A percentile compares a stretch with the other conserved stretches of the same genome.
These are phyloP conservation scores for Colletotrichum melonis DNA, from an alignment of 2,329 filamentous ascomycete species.

Conservation along the genomic window DNA sequence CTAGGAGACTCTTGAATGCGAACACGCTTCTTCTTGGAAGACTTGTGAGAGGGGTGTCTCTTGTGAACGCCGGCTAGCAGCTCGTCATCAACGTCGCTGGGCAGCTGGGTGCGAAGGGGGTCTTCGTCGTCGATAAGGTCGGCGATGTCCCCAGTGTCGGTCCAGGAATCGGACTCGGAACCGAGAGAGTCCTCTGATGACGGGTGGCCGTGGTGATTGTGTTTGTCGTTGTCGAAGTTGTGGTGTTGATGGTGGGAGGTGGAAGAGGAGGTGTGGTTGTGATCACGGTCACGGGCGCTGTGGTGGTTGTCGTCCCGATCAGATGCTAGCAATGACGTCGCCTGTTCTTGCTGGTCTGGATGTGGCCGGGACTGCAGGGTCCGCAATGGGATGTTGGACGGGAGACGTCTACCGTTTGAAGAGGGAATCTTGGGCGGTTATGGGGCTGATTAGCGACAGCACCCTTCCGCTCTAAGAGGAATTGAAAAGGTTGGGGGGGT, in stretches of 20 bases:
- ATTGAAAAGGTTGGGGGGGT: conserved; percentile 40
- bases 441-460: conserved; percentile 84
- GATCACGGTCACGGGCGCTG: conserved; percentile 50
- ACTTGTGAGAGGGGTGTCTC: conserved; percentile 54
- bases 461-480: conserved; percentile 64
- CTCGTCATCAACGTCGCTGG: conserved; percentile 73
- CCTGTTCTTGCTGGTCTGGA: conserved; percentile 50
- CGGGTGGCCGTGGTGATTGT: conserved; percentile 58
- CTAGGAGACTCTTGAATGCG: conserved; percentile 70
- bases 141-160: conserved; percentile 93
- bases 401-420: conserved; percentile 73
- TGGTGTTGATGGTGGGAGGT: conserved; percentile 55
- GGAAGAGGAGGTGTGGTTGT: conserved; percentile 13
- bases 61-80: conserved; percentile 63
- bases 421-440: conserved; percentile 86
- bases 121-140: conserved; percentile 89
- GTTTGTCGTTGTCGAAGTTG: conserved; percentile 50
- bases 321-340: conserved; percentile 59
- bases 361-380: conserved; percentile 65
- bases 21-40: conserved; percentile 69
- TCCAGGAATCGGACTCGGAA: conserved; percentile 80
- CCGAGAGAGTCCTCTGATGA: conserved; percentile 62
- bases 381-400: conserved; percentile 89
- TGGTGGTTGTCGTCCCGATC: conserved; percentile 48
- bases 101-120: conserved; percentile 78